Conservation (phyloP, 345 rosid species). For the Cochlearia excelsa region DNA sequence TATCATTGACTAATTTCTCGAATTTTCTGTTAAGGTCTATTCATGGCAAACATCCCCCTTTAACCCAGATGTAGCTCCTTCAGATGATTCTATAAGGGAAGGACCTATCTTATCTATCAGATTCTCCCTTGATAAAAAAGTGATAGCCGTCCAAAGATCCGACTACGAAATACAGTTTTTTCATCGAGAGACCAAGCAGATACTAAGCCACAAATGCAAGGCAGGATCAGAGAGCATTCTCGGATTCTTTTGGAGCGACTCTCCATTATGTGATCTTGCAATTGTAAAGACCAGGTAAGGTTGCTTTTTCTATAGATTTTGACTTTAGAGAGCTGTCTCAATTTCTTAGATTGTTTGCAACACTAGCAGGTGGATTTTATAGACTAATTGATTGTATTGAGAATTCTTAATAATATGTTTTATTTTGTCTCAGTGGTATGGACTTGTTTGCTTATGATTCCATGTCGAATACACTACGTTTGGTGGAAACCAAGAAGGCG, state of each 20-base stretch:
- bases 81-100: slow-evolving; percentile 67
- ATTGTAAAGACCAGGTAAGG: slow-evolving; percentile 85
- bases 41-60: slow-evolving; percentile 84
- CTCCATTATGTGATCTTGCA: slow-evolving; percentile 76
- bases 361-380: neutral
- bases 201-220: slow-evolving; percentile 57
- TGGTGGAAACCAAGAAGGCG: slow-evolving; percentile 77
- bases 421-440: slow-evolving; percentile 64
- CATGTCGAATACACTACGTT: slow-evolving; percentile 54
- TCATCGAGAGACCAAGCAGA: slow-evolving; percentile 70
- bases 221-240: slow-evolving; percentile 78
- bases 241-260: slow-evolving; percentile 97
- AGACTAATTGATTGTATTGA: slow-evolving; percentile 13
- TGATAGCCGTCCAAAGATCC: slow-evolving; percentile 78
- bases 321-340: slow-evolving; percentile 11
- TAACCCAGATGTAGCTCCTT: slow-evolving; percentile 54
- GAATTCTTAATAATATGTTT: slow-evolving; percentile 2
- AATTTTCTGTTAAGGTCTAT: slow-evolving; percentile 48
- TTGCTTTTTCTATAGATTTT: slow-evolving; percentile 13
- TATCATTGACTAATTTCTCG: slow-evolving; percentile 15
- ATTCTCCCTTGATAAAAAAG: slow-evolving; percentile 77
- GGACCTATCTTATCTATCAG: slow-evolving; percentile 76
- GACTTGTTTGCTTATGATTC: slow-evolving; percentile 71
- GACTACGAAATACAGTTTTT: slow-evolving; percentile 67
- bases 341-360: slow-evolving; percentile 18